Evolutionary conservation across 345 rosid genomes (phyloP).

Genomic region (Salix udensis): DNA sequence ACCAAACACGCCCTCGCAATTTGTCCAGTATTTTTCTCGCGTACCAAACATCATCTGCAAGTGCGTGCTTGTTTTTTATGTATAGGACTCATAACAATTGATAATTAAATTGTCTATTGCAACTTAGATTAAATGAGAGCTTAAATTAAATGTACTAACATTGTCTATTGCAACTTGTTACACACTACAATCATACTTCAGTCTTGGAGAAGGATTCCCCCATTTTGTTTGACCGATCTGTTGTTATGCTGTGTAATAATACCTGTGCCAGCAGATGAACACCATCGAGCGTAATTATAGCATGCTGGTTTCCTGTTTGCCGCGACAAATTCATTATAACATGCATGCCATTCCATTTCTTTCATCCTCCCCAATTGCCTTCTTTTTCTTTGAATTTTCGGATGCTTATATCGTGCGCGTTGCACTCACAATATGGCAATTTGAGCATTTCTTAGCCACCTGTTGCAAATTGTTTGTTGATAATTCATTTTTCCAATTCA

Average conservation of each 20-base stretch:
- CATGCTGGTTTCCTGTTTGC: not conserved
- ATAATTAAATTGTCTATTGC: not conserved
- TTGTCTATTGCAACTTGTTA: not conserved
- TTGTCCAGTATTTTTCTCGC: not conserved
- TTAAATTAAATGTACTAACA: not conserved
- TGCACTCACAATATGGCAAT: slow-evolving; percentile 26
- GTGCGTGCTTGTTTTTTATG: not conserved
- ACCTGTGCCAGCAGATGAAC: not conserved
- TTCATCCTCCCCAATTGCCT: not conserved
- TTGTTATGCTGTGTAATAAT: not conserved
- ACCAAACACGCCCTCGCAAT: slow-evolving; percentile 6
- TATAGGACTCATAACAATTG: slow-evolving; percentile 4
- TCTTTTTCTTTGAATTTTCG: not conserved
- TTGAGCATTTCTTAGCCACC: slow-evolving; percentile 2
- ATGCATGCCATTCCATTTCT: not conserved
- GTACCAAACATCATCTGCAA: not conserved
- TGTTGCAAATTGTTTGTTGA: slow-evolving; percentile 7
- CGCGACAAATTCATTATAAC: not conserved
- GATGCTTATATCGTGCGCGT: slow-evolving; percentile 7
- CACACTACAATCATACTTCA: not conserved
- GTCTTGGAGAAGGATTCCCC: not conserved
- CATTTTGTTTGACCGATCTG: slow-evolving; percentile 5
- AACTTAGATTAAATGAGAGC: no score
- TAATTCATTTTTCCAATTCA: not conserved
- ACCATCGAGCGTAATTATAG: not conserved